These are phyloP conservation scores for Saccharomyces uvarum DNA, from an alignment of 1,139 yeast species.

Conservation along the genomic window DNA sequence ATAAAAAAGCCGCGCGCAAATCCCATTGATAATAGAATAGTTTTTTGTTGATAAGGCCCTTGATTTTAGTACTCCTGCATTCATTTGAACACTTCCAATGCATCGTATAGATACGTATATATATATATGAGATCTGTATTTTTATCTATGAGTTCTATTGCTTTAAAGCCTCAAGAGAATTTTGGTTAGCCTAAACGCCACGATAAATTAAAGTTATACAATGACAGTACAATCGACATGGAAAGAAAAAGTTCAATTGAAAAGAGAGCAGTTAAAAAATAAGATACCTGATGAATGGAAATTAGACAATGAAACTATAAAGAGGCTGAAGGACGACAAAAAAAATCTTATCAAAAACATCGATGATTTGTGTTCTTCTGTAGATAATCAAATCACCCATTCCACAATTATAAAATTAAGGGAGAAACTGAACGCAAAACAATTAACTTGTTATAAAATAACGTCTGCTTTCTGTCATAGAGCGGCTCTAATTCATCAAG, in stretches of 20 bases:
- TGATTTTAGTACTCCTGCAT: neutral
- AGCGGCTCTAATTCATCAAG: conserved; percentile 52
- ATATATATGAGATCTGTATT: neutral
- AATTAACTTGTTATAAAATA: conserved; percentile 38
- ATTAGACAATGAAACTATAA: conserved; percentile 5
- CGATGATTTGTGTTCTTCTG: conserved; percentile 20
- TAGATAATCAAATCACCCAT: conserved; percentile 37
- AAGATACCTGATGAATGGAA: conserved; percentile 12
- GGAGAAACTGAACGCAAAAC: conserved; percentile 26
- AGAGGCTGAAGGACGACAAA: conserved; percentile 5
- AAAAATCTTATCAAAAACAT: conserved; percentile 7
- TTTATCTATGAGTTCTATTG: neutral
- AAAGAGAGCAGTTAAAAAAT: conserved; percentile 9
- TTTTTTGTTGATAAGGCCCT: neutral
- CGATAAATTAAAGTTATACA: neutral
- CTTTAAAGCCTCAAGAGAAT: neutral
- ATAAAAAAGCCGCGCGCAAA: neutral
- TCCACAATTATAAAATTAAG: conserved; percentile 28
- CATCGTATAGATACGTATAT: neutral
- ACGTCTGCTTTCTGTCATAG: conserved; percentile 48
- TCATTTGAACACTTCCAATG: neutral
- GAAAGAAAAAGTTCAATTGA: conserved; percentile 7
- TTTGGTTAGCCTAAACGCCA: neutral
- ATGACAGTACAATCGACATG: conserved; percentile 3
- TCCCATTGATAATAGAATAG: neutral